These are phyloP conservation scores for Nakazawaea wickerhamii DNA, from an alignment of 805 yeast species.

Conservation along the genomic window DNA sequence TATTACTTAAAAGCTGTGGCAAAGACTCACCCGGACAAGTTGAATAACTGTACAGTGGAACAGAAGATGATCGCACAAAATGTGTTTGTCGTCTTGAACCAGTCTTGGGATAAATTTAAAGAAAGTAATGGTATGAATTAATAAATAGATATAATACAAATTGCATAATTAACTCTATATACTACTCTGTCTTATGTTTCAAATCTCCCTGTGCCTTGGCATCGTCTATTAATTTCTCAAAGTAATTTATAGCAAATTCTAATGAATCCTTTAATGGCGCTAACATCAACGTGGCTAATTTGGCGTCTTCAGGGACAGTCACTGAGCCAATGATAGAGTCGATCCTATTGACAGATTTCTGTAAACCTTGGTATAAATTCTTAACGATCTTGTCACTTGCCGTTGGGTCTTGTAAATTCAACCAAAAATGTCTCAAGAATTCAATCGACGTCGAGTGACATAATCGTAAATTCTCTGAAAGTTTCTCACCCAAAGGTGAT, in stretches of 20 bases:
- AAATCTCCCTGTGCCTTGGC: neutral
- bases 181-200: no score
- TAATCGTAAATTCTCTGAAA: slow-evolving; percentile 47
- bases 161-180: no score
- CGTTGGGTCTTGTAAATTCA: slow-evolving; percentile 38
- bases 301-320: neutral
- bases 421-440: slow-evolving; percentile 72
- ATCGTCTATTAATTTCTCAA: neutral
- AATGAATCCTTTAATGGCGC: slow-evolving; percentile 32
- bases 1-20: slow-evolving; percentile 78
- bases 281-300: slow-evolving; percentile 21
- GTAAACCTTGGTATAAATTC: slow-evolving; percentile 4
- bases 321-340: neutral
- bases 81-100: slow-evolving; percentile 76
- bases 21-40: slow-evolving; percentile 80
- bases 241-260: slow-evolving; percentile 1
- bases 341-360: slow-evolving; percentile 3
- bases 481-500: slow-evolving; percentile 15
- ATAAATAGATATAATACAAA: neutral
- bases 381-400: slow-evolving; percentile 17
- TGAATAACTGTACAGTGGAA: slow-evolving; percentile 58
- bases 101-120: slow-evolving; percentile 87
- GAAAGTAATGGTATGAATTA: slow-evolving; percentile 43
- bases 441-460: slow-evolving; percentile 72
- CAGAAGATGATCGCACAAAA: slow-evolving; percentile 80